Conservation (phyloP, 2,329 filamentous ascomycete genomes). For the Aspergillus sp. region DNA sequence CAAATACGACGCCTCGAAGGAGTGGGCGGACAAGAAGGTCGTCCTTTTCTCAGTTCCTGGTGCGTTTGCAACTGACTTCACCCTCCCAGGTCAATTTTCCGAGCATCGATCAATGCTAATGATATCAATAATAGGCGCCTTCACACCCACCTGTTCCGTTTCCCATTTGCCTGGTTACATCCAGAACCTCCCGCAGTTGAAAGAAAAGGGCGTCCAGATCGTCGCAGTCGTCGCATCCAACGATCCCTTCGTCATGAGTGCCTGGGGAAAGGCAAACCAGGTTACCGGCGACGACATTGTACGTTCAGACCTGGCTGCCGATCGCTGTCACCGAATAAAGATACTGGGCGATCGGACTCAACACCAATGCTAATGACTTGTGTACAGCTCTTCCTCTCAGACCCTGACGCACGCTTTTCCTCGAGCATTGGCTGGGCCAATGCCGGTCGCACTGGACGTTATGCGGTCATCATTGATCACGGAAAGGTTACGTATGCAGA, state of each 20-base stretch:
- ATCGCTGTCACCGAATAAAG: neutral
- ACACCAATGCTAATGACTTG: neutral
- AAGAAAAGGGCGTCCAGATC: conserved; percentile 78
- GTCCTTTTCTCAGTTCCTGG: conserved; percentile 73
- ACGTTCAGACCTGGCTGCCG: conserved; percentile 26
- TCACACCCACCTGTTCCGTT: conserved; percentile 83
- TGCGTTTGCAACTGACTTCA: conserved; percentile 27
- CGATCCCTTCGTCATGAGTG: conserved; percentile 83
- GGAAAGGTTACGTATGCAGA: conserved; percentile 81
- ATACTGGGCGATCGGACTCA: neutral
- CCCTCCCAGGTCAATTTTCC: too few relatives aligned
- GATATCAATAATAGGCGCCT: conserved; percentile 60
- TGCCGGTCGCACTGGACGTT: conserved; percentile 71
- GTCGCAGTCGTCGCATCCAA: conserved; percentile 81
- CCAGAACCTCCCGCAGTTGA: conserved; percentile 68
- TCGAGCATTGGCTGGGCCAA: conserved; percentile 75
- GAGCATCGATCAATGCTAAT: neutral
- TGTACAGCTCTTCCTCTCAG: conserved; percentile 71
- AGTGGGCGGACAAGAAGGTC: conserved; percentile 73
- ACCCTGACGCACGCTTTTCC: conserved; percentile 72
- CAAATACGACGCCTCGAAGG: conserved; percentile 78
- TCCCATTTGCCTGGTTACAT: conserved; percentile 80
- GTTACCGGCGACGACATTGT: conserved; percentile 72
- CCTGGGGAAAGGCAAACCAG: conserved; percentile 84
- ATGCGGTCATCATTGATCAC: conserved; percentile 79